phyloP scores from a whole-genome alignment of 2,329 filamentous ascomycete genomes.

The Neonectria sp. region DNA sequence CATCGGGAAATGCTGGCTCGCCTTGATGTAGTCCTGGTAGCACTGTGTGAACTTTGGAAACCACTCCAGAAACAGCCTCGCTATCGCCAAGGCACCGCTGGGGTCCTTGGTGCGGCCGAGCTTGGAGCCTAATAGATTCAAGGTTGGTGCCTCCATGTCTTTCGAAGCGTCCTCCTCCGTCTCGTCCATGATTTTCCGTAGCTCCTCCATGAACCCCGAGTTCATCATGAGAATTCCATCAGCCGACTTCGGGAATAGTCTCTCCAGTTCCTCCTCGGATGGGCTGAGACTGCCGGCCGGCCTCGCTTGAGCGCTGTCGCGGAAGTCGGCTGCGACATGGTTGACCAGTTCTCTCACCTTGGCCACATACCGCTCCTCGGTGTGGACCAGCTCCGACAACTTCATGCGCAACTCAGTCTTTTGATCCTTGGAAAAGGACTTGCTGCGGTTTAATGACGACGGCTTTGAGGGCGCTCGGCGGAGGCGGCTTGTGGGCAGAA shows the following conservation, averaged over 20 bases:
- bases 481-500: conserved; percentile 87
- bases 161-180: conserved; percentile 85
- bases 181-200: conserved; percentile 83
- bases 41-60: conserved; percentile 93
- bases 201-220: conserved; percentile 81
- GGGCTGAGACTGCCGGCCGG: conserved; percentile 77
- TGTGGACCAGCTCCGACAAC: conserved; percentile 91
- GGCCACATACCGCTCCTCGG: conserved; percentile 92
- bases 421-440: conserved; percentile 84
- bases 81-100: conserved; percentile 83
- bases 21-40: conserved; percentile 93
- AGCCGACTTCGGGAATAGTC: conserved; percentile 85
- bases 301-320: conserved; percentile 75
- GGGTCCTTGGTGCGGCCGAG: conserved; percentile 74
- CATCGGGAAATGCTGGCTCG: conserved; percentile 89
- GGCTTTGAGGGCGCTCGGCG: conserved; percentile 90
- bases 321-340: conserved; percentile 85
- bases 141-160: conserved; percentile 77
- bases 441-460: conserved; percentile 82
- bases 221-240: conserved; percentile 88
- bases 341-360: conserved; percentile 90
- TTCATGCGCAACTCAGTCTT: conserved; percentile 90
- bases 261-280: conserved; percentile 78
- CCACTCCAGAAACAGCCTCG: conserved; percentile 88
- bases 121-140: conserved; percentile 59